Conservation (phyloP, 2,329 filamentous ascomycete species). For the Sclerotinia glacialis region DNA sequence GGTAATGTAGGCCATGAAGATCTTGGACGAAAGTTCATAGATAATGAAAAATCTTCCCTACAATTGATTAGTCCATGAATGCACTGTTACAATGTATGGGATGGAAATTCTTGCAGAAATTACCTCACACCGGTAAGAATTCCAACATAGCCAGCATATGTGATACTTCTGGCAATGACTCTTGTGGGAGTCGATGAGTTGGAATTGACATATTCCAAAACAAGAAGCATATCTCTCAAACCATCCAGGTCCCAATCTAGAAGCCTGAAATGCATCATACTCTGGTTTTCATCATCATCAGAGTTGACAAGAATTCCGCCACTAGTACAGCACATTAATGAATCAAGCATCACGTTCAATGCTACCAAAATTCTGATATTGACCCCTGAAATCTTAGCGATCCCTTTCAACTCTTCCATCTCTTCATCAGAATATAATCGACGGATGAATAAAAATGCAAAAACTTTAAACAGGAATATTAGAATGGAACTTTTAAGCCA, state of each 20-base stretch:
- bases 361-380: conserved; percentile 59
- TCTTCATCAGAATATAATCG: conserved; percentile 54
- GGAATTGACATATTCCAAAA: conserved; percentile 43
- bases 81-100: too few species aligned
- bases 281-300: conserved; percentile 27
- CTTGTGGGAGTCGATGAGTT: conserved; percentile 35
- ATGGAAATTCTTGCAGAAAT: conserved; percentile 21
- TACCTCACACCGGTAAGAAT: conserved; percentile 50
- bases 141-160: conserved; percentile 52
- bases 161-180: conserved; percentile 48
- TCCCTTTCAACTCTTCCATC: conserved; percentile 59
- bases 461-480: conserved; percentile 34
- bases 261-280: conserved; percentile 55
- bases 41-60: conserved; percentile 46
- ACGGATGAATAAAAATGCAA: conserved; percentile 49
- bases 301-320: conserved; percentile 44
- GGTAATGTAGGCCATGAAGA: conserved; percentile 45
- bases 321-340: conserved; percentile 64
- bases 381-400: conserved; percentile 50
- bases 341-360: conserved; percentile 61
- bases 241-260: conserved; percentile 48
- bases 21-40: conserved; percentile 51
- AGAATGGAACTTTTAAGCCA: conserved; percentile 31
- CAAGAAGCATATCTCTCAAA: conserved; percentile 42
- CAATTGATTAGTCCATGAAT: background rate